Percentiles rank a stretch among this genome's conserved stretches.
phyloP scores from a whole-genome alignment of 139 green algal genomes.

The Parachlorella kessleri region DNA sequence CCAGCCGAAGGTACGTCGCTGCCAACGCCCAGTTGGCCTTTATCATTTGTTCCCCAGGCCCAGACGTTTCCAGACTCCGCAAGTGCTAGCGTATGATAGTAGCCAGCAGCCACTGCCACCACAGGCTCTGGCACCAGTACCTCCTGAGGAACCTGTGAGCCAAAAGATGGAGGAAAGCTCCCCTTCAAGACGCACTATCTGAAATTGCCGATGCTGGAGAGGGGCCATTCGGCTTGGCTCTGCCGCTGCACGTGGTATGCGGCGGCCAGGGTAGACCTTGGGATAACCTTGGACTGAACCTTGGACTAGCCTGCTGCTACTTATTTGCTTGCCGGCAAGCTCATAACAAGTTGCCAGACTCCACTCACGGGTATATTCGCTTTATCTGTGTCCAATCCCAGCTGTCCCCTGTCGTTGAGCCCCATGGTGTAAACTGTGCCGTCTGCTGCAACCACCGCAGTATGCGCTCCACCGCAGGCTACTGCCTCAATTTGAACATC shows the following conservation, averaged over 20 bases:
- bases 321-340: too few relatives aligned
- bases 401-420: constrained; percentile 68
- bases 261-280: background rate
- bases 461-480: constrained; percentile 68
- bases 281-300: background rate
- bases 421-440: constrained; percentile 71
- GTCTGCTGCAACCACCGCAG: constrained; percentile 58
- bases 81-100: constrained; percentile 46
- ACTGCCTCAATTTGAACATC: constrained; percentile 42
- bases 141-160: constrained; percentile 14
- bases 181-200: background rate
- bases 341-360: too few relatives aligned
- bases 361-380: too few relatives aligned
- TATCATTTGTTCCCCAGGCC: constrained; percentile 40
- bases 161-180: background rate
- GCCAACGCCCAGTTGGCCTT: constrained; percentile 41
- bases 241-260: constrained; percentile 13
- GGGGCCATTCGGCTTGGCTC: background rate
- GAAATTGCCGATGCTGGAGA: background rate
- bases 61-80: constrained; percentile 33
- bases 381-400: constrained; percentile 48
- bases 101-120: constrained; percentile 27
- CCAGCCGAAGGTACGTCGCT: background rate
- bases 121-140: constrained; percentile 40
- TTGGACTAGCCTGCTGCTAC: too few relatives aligned